These are phyloP conservation scores for Mucor racemosus DNA, from an alignment of 371 early-diverging fungal genomes.

Conservation along the genomic window DNA sequence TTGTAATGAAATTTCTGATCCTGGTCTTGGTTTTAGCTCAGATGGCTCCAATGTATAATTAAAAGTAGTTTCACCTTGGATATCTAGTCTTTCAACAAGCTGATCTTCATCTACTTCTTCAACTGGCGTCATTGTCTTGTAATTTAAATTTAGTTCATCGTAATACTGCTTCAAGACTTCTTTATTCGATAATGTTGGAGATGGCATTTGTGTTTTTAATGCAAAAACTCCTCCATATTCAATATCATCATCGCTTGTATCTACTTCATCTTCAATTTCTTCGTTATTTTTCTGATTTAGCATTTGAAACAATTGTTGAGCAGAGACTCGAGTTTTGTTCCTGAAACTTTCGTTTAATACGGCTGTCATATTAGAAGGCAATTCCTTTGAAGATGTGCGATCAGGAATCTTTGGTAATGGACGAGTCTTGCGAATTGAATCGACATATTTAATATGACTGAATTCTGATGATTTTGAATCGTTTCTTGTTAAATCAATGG, in stretches of 20 bases:
- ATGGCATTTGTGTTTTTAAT: slow-evolving; percentile 25
- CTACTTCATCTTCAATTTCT: background rate
- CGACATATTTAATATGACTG: slow-evolving; percentile 13
- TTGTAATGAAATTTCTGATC: slow-evolving; percentile 1
- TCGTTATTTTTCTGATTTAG: background rate
- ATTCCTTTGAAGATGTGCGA: slow-evolving; percentile 11
- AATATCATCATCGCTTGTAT: slow-evolving; percentile 10
- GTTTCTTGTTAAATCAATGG: background rate
- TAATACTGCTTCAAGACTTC: slow-evolving; percentile 4
- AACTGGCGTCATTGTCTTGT: slow-evolving; percentile 26
- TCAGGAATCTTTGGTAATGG: slow-evolving; percentile 31
- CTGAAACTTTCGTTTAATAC: background rate
- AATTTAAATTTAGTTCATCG: background rate
- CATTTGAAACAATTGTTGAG: slow-evolving; percentile 27
- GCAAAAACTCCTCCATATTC: slow-evolving; percentile 24
- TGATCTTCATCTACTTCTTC: slow-evolving; percentile 24
- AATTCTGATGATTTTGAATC: background rate
- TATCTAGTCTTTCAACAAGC: background rate
- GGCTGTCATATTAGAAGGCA: background rate
- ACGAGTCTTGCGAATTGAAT: slow-evolving; percentile 20
- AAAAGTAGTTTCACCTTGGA: no score
- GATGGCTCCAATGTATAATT: background rate
- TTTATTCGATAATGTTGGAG: slow-evolving; percentile 4
- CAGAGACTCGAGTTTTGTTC: slow-evolving; percentile 15
- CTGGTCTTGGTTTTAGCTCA: background rate